A percentile compares a stretch with the other conserved stretches of the same genome.
phyloP scores from a whole-genome alignment of 495 filamentous ascomycete genomes.

The Platismatia glauca region DNA sequence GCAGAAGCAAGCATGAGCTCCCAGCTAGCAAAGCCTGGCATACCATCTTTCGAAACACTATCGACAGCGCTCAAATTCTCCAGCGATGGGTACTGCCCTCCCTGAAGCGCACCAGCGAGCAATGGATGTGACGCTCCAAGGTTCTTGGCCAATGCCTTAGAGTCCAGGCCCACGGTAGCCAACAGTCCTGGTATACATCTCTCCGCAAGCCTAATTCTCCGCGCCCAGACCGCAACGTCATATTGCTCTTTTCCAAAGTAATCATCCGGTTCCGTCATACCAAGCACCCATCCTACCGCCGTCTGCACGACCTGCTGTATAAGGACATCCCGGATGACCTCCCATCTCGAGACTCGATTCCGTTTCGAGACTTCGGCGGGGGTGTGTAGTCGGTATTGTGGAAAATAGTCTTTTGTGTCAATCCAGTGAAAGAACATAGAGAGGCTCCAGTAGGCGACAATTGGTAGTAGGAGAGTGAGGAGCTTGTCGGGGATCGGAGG shows the following conservation, averaged over 20 bases:
- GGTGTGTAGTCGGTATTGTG: constrained; percentile 71
- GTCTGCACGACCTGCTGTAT: constrained; percentile 71
- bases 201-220: constrained; percentile 56
- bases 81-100: constrained; percentile 52
- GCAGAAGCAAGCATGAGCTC: constrained; percentile 55
- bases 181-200: constrained; percentile 50
- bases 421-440: constrained; percentile 69
- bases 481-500: constrained; percentile 62
- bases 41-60: constrained; percentile 19
- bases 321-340: constrained; percentile 68
- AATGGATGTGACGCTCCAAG: constrained; percentile 41
- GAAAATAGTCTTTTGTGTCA: constrained; percentile 65
- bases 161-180: constrained; percentile 32
- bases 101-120: constrained; percentile 52
- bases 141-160: constrained; percentile 31
- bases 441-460: constrained; percentile 66
- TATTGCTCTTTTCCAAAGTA: constrained; percentile 58
- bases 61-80: constrained; percentile 8
- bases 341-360: constrained; percentile 61
- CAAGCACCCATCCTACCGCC: constrained; percentile 45
- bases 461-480: constrained; percentile 53
- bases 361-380: constrained; percentile 67
- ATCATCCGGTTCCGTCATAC: constrained; percentile 51
- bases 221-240: constrained; percentile 65
- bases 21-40: constrained; percentile 51